Evolutionary conservation across 371 early-diverging fungal genomes (phyloP).

Genomic region (Mucor irregularis): DNA sequence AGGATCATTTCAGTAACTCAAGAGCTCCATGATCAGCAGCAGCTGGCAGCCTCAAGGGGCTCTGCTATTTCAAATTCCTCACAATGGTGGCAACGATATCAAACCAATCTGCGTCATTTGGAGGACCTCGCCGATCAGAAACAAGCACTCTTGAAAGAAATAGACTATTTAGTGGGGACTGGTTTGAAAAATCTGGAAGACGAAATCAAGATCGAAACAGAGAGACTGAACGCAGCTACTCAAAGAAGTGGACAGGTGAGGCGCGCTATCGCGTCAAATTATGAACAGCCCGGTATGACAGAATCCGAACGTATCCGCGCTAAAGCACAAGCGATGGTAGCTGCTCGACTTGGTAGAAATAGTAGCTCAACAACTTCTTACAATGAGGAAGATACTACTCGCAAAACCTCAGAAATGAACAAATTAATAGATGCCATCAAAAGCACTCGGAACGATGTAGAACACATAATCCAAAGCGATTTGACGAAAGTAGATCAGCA

Average conservation of each 20-base stretch:
- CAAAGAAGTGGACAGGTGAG: constrained; percentile 14
- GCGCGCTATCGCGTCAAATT: too few relatives aligned
- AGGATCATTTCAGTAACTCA: constrained; percentile 24
- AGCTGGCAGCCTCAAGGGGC: constrained; percentile 5
- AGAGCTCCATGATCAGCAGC: constrained; percentile 20
- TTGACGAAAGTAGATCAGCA: constrained; percentile 18
- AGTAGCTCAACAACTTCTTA: background rate
- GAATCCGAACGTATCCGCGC: constrained; percentile 38
- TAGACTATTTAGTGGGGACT: constrained; percentile 34
- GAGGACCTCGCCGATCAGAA: constrained; percentile 36
- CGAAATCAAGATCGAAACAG: constrained; percentile 24
- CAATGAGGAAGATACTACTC: background rate
- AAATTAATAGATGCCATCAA: constrained; percentile 1
- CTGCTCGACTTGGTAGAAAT: constrained; percentile 30
- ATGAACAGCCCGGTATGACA: constrained; percentile 12
- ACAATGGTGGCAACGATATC: constrained; percentile 34
- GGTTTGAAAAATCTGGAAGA: constrained; percentile 20
- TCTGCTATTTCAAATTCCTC: constrained; percentile 3
- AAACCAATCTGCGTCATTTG: constrained; percentile 33
- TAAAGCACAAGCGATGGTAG: constrained; percentile 42
- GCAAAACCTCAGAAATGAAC: background rate
- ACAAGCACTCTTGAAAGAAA: constrained; percentile 30
- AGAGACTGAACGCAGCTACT: constrained; percentile 16
- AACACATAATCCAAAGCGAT: constrained; percentile 14
- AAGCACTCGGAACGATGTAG: background rate